A percentile compares a stretch with the other conserved stretches of the same genome.
Conservation (phyloP, 495 filamentous ascomycete species). For the Astrocystis sublimbata region DNA sequence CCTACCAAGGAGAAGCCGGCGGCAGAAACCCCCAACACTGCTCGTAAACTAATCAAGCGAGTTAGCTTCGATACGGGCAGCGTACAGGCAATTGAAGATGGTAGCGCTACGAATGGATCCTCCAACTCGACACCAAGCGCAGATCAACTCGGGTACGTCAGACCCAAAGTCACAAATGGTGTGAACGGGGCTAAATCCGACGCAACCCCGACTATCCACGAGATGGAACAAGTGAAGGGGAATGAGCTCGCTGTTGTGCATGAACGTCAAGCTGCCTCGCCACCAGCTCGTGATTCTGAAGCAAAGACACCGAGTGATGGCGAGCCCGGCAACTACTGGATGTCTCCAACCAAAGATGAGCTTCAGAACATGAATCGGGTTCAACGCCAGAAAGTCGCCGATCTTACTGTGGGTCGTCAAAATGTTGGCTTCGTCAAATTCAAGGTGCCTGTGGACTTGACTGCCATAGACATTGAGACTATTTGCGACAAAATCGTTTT, state of each 20-base stretch:
- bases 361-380: slow-evolving; percentile 71
- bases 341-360: slow-evolving; percentile 69
- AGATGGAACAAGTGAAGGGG: slow-evolving; percentile 72
- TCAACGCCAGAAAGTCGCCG: slow-evolving; percentile 66
- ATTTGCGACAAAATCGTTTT: slow-evolving; percentile 73
- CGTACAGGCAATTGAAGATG: slow-evolving; percentile 41
- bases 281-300: slow-evolving; percentile 28
- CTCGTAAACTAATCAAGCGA: slow-evolving; percentile 71
- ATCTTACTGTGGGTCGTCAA: slow-evolving; percentile 79
- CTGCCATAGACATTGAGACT: slow-evolving; percentile 64
- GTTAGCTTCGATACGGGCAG: slow-evolving; percentile 83
- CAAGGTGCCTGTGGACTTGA: slow-evolving; percentile 79
- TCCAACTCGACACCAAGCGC: slow-evolving; percentile 49
- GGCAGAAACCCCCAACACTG: slow-evolving; percentile 45
- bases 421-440: slow-evolving; percentile 79
- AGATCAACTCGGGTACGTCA: slow-evolving; percentile 68
- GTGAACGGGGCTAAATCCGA: slow-evolving; percentile 51
- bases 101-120: slow-evolving; percentile 44
- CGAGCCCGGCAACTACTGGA: slow-evolving; percentile 78
- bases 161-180: slow-evolving; percentile 55
- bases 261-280: slow-evolving; percentile 58
- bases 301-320: slow-evolving; percentile 53
- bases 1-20: slow-evolving; percentile 47
- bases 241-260: slow-evolving; percentile 79
- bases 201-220: slow-evolving; percentile 48